phyloP scores from a whole-genome alignment of 73 alveolate genomes.

The Tetrahymena thermophila region DNA sequence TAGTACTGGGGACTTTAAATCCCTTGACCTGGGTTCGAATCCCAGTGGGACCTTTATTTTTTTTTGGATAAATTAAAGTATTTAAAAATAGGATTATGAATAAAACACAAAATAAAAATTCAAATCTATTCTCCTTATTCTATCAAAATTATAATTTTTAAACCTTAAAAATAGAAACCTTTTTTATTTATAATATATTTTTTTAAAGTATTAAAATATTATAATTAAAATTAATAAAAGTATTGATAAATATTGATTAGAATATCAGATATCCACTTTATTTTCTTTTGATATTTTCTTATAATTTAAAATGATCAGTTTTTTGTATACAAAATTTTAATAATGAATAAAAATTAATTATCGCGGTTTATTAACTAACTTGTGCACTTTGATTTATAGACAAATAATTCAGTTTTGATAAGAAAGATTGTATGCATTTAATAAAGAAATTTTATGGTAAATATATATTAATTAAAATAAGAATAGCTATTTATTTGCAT shows the following conservation, averaged over 20 bases:
- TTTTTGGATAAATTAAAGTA: neutral
- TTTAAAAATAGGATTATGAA: neutral
- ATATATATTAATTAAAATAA: no score
- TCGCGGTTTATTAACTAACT: neutral
- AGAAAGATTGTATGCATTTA: neutral
- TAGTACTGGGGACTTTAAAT: slow-evolving; percentile 2
- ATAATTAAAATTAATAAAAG: no score
- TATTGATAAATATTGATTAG: no score
- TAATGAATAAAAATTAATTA: neutral
- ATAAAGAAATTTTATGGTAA: neutral
- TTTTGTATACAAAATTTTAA: neutral
- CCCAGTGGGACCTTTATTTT: slow-evolving; percentile 1
- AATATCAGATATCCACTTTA: neutral
- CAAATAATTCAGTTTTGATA: neutral
- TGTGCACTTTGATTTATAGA: neutral
- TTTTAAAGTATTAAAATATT: no score
- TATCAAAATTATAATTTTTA: no score
- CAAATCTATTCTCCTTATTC: no score
- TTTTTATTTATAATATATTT: no score
- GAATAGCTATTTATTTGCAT: neutral
- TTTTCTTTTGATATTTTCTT: neutral
- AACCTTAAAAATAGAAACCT: no score
- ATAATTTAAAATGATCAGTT: neutral
- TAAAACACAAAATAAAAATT: no score
- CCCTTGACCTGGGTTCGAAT: slow-evolving; percentile 6